Conservation (phyloP, 2,329 filamentous ascomycete species). For the Neophaeococcomyces mojaviensis region DNA sequence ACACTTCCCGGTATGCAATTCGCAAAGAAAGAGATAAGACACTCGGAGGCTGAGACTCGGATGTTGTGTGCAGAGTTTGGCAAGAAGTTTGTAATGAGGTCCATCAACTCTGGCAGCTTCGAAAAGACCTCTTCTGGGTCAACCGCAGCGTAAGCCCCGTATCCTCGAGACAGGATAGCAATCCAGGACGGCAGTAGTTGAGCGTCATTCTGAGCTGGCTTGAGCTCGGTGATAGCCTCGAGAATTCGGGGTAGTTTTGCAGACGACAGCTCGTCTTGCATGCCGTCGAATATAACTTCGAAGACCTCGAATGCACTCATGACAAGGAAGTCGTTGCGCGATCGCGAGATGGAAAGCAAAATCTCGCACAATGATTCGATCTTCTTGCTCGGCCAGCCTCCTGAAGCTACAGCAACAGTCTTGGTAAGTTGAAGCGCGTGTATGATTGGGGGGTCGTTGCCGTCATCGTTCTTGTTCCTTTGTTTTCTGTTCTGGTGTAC, state of each 20-base stretch:
- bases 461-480: slow-evolving; percentile 44
- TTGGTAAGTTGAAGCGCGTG: slow-evolving; percentile 90
- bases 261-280: slow-evolving; percentile 79
- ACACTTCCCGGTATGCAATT: slow-evolving; percentile 81
- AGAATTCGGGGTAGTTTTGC: slow-evolving; percentile 82
- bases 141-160: slow-evolving; percentile 85
- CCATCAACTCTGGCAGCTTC: slow-evolving; percentile 79
- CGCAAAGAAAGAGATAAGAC: slow-evolving; percentile 82
- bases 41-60: slow-evolving; percentile 87
- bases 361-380: slow-evolving; percentile 88
- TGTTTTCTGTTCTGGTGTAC: slow-evolving; percentile 63
- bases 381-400: slow-evolving; percentile 93
- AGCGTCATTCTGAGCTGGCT: slow-evolving; percentile 86
- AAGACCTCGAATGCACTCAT: slow-evolving; percentile 97
- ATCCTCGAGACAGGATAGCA: slow-evolving; percentile 85
- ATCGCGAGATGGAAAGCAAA: slow-evolving; percentile 77
- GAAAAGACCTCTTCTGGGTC: slow-evolving; percentile 85
- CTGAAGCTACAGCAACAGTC: slow-evolving; percentile 75
- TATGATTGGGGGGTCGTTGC: slow-evolving; percentile 75
- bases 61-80: slow-evolving; percentile 87
- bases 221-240: slow-evolving; percentile 84
- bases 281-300: slow-evolving; percentile 88
- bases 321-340: slow-evolving; percentile 89
- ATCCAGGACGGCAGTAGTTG: slow-evolving; percentile 95
- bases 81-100: slow-evolving; percentile 71